Evolutionary conservation across 371 early-diverging fungal species (phyloP).

Genomic region (Globomyces sp.): DNA sequence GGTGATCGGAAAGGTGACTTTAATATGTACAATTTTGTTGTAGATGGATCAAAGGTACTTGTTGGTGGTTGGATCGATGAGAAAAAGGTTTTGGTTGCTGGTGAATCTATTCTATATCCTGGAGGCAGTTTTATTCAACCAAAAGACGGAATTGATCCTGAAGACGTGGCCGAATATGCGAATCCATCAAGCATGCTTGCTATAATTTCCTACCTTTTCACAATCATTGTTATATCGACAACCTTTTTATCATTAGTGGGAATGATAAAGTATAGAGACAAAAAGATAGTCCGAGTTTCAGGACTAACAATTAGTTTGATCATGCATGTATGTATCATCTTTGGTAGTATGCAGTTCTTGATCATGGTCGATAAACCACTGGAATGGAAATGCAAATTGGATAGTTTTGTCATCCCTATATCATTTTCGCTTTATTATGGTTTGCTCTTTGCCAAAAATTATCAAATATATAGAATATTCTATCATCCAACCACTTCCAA

Average conservation of each 20-base stretch:
- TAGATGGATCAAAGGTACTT: neutral
- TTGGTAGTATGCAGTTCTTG: neutral
- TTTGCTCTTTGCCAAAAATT: neutral
- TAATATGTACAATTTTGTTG: constrained; percentile 4
- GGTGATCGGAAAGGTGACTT: constrained; percentile 12
- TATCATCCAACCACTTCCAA: neutral
- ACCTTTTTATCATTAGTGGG: neutral
- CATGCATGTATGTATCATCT: neutral
- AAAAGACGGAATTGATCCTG: constrained; percentile 4
- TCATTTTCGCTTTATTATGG: neutral
- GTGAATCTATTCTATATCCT: neutral
- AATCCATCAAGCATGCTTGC: no score
- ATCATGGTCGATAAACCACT: neutral
- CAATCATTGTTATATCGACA: neutral
- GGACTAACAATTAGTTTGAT: neutral
- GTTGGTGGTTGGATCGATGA: constrained; percentile 1
- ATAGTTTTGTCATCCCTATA: neutral
- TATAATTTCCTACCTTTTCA: neutral
- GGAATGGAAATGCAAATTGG: neutral
- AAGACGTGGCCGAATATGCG: constrained; percentile 7
- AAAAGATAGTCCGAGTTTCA: neutral
- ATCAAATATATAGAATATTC: neutral
- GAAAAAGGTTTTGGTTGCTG: neutral
- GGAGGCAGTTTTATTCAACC: constrained; percentile 6
- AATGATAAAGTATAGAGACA: neutral